Base-by-base conservation (phyloP, 129 eudicot genomes). In the Artemisia tridentata region DNA sequence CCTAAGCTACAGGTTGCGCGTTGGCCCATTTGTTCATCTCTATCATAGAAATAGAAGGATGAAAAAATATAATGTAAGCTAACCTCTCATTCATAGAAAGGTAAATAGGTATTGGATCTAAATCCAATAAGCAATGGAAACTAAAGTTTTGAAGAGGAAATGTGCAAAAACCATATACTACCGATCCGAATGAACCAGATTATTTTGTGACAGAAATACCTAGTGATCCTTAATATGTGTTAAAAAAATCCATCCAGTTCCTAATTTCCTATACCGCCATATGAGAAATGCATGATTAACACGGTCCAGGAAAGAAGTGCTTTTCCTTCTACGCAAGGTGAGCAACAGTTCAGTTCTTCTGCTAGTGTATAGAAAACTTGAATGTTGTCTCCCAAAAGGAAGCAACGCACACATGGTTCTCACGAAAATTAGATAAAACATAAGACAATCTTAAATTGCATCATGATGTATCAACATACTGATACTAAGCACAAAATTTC, bases 291-390 rank as follows among this genome's bases (percentile, higher is more conserved):
- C 10, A 38, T 38, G 15, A 23, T 12, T 11, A 3, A 20, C 43
- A 23, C 11, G 43, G 18, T 58, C 64, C 64, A 57, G 38, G 10
- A 11, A 9, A 56, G 62, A 56, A 19, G 21, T 12, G 7, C 34
- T 10, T 56, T 56, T 56, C 62, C 62, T 8, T 56, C 29, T 51
- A 51, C 8, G 4, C 56, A 51, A 55, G 18, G 60, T 55, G 60
- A 55, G 60, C 27, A 55, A 20, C 34, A 56, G 20, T 56, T 17
- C 34, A 56, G 31, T 56, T 56, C 31, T 56, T 56, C 62, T 56
- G 63, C 34, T 56, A 56, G 29, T 18, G 29, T 56, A 56, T 56
- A 1, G 27, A 56, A 55, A 55, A 55, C 27, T 55, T 55, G 61
- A 55, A 55, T 16, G 63, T 56, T 56, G 63, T 56, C 29, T 56